Evolutionary conservation across 352 stramenopile species (phyloP), one percentile per base, ranked within the genome.

Genomic region (Pythium volutum): DNA sequence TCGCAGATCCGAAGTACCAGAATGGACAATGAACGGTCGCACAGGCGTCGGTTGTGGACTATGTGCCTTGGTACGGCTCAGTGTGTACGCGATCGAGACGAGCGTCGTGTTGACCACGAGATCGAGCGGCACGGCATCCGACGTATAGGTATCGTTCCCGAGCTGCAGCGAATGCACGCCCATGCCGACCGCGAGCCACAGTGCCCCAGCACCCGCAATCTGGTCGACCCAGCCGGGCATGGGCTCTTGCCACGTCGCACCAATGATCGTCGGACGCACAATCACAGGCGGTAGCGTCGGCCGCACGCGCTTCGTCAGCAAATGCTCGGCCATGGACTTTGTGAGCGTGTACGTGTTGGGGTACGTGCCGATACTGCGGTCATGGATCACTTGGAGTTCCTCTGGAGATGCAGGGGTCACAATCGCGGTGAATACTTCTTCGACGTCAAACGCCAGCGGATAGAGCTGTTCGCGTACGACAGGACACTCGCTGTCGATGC

Each of bases 321-420:
- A 49, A 33, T 89, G 77, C 67, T 95, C 86, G 36, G 81, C 81
- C 80, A 95, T 95, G 8, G 84, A 86, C 67, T 95, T 95, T 51
- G 84, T 95, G 1, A 95, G 71, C 22, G 80, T 81, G 64, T 93
- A 95, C 49, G 86, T 95, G 66, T 95, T 95, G 6, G 84, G 82
- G 69, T 92, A 95, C 23, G 81, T 88, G 31, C 86, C 81, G 64
- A 93, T 91, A 29, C 92, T 67, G 38, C 91, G 84, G 9, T 89
- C 71, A 26, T 71, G 69, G 23, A 95, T 52, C 2, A 73, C 68
- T 41, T 85, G 76, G 22, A 89, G 6, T 16, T 42, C 36, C 3
- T 15, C 3, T 5, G 36, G 6, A 5, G 36, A 42, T 7, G 36
- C 16, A 51, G 2, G 36, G 16, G 26, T 92, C 73, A 67, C 75